Conservation (phyloP, 495 filamentous ascomycete genomes). For the Bacidia gigantensis region DNA sequence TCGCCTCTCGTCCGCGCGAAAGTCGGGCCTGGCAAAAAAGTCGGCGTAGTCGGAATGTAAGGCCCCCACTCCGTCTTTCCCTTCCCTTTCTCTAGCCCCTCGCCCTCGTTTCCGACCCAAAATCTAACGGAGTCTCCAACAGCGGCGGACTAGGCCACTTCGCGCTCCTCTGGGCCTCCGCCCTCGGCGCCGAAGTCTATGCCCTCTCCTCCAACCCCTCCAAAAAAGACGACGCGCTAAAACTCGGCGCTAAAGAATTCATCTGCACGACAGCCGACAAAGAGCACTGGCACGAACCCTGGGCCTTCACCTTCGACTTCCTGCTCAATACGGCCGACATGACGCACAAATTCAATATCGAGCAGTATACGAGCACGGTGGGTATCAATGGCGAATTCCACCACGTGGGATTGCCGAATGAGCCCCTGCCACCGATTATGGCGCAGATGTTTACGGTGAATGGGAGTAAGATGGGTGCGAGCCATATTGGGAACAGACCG, state of each 20-base stretch:
- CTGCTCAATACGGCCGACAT: slow-evolving; percentile 61
- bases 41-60: slow-evolving; percentile 43
- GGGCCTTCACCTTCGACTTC: slow-evolving; percentile 54
- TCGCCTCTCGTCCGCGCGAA: slow-evolving; percentile 48
- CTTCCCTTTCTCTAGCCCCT: background rate
- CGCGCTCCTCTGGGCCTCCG: slow-evolving; percentile 56
- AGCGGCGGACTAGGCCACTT: slow-evolving; percentile 62
- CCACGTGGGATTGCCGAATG: slow-evolving; percentile 72
- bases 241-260: slow-evolving; percentile 63
- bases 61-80: background rate
- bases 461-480: slow-evolving; percentile 67
- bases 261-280: slow-evolving; percentile 51
- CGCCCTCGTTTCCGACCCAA: background rate
- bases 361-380: slow-evolving; percentile 61
- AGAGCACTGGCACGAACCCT: slow-evolving; percentile 39
- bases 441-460: slow-evolving; percentile 64
- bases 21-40: slow-evolving; percentile 18
- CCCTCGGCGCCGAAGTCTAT: slow-evolving; percentile 56
- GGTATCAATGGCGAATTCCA: slow-evolving; percentile 77
- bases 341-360: slow-evolving; percentile 52
- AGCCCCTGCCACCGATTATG: slow-evolving; percentile 57
- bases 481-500: slow-evolving; percentile 64
- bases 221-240: slow-evolving; percentile 54
- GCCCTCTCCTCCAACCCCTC: slow-evolving; percentile 53
- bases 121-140: slow-evolving; percentile 21